Percentiles rank a stretch among this genome's conserved stretches.
These are phyloP conservation scores for Puccinia triticina DNA, from an alignment of 1,284 basidiomycete genomes.

Conservation along the genomic window DNA sequence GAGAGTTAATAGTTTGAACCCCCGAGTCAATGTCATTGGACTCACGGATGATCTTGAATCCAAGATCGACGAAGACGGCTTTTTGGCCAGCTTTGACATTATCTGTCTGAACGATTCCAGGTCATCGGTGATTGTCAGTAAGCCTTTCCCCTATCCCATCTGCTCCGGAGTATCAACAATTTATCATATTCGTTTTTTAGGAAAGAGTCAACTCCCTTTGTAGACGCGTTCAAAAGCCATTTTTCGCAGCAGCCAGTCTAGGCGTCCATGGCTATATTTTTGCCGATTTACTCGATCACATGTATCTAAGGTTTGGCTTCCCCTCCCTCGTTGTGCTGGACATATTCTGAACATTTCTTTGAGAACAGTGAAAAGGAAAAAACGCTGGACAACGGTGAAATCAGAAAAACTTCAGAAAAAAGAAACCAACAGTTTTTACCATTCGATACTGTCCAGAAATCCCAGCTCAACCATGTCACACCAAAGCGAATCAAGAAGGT, in stretches of 20 bases:
- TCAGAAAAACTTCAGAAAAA: slow-evolving; percentile 66
- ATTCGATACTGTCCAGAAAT: slow-evolving; percentile 65
- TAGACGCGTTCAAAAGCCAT: slow-evolving; percentile 71
- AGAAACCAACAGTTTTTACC: slow-evolving; percentile 72
- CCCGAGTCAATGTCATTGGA: slow-evolving; percentile 79
- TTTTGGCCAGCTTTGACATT: slow-evolving; percentile 47
- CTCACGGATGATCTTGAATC: slow-evolving; percentile 62
- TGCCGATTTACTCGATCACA: slow-evolving; percentile 82
- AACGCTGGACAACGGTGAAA: slow-evolving; percentile 55
- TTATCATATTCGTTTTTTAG: slow-evolving; percentile 62
- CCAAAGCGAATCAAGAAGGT: slow-evolving; percentile 76
- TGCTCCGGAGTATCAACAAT: background rate
- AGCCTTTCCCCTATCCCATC: slow-evolving; percentile 22
- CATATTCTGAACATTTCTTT: background rate
- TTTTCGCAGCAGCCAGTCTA: slow-evolving; percentile 85
- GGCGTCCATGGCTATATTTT: slow-evolving; percentile 94
- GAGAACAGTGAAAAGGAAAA: slow-evolving; percentile 28
- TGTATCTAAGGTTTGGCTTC: slow-evolving; percentile 71
- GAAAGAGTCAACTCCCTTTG: slow-evolving; percentile 76
- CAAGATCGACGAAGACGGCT: slow-evolving; percentile 35
- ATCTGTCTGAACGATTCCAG: slow-evolving; percentile 51
- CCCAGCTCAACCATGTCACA: slow-evolving; percentile 70
- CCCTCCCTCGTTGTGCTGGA: slow-evolving; percentile 59
- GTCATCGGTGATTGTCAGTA: slow-evolving; percentile 66
- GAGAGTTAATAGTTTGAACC: slow-evolving; percentile 85